Base-by-base conservation (phyloP, 140 eudicot genomes). In the Flaveria floridana region DNA sequence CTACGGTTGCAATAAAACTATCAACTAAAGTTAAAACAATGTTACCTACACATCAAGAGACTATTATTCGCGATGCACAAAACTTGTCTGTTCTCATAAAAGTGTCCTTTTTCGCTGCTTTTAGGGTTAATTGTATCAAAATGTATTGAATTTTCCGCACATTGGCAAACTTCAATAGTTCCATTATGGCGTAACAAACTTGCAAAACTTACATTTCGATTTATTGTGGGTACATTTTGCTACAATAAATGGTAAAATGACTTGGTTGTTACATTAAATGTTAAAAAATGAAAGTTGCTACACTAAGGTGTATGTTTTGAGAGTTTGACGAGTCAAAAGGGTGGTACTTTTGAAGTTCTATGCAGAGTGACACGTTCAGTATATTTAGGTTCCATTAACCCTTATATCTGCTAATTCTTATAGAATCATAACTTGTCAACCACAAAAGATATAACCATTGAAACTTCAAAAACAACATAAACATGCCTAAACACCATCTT, bases 381-480 rank as follows among this genome's bases (percentile, higher is more conserved):
- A 55, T 26, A 55, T 55, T 18, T 55, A 16, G 26, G 11, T 55
- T 50, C 12, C 19, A 9, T 6, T 55, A 55, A 55, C 11, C 21
- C 44, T 14, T 26, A 13, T 12, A 28, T 63, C 69, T 12, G n/a
- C 34, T 26, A 28, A 30, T 15, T 13, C 69, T 18, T 57, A 16
- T 6, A 6, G 20, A 57, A 7, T 57, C 64, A 57, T 20, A 57
- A 18, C 25, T 57, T 57, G 28, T 57, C 26, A 56, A 56, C 20
- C 63, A 56, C 63, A 5, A 18, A 25, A 61, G 6, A 61, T 2
- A n/a, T 61, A 25, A 61, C 2, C 13, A 61, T 10, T 3, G 13
- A n/a, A 61, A 21, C 39, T 61, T 61, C 37, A 14, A 52, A 61
- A 68, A 47, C 59, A 46, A 15, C 74, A 69, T 15, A 39, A 72